Base-by-base conservation (phyloP, 1,139 yeast genomes). In the Geotrichum histeridarum region DNA sequence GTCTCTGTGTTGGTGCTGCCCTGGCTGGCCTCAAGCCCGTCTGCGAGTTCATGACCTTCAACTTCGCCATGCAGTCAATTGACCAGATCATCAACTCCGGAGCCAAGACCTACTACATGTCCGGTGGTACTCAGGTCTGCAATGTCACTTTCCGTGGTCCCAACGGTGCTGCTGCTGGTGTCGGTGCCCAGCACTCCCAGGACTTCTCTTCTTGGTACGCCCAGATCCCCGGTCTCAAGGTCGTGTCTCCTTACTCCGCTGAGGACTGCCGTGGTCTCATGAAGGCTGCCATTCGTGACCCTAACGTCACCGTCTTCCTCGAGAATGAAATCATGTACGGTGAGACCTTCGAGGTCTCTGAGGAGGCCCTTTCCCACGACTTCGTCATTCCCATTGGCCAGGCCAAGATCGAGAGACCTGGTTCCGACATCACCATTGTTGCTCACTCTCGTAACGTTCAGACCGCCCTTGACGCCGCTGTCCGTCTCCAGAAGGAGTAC, bases 121-220 rank as follows among this genome's bases (percentile, higher is more conserved):
- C 97, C 60, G 99, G 99, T 72, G 99, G 99, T 78, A 86, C 84
- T 62, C 97, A 91, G 76, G 91, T 91, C 60, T 91, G 97, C 79
- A 91, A 88, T 75, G 88, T 93, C 69, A 91, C 96, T 53, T 94
- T 94, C 81, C 86, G 99, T 76, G 99, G 99, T 68, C 98, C 99
- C 60, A 94, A 94, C 74, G 99, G 99, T 75, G 96, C 99, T 51
- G 97, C 99, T 65, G 97, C 97, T 50, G 98, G 99, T 81, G 99
- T 93, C 65, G 99, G 83, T 66, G 99, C 99, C 57, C 99, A 93
- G 76, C 99, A 93, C 77, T 93, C 99, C 43, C 99, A 93, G 77
- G 95, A 90, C 76, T 93, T 83, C 73, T 81, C 97, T 56, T 90
- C 96, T 54, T 93, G 99, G 99, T 93, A 94, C 76, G 98, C 97